These are phyloP conservation scores for Tetracladium setigerum DNA, from an alignment of 495 filamentous ascomycete species.

Conservation along the genomic window DNA sequence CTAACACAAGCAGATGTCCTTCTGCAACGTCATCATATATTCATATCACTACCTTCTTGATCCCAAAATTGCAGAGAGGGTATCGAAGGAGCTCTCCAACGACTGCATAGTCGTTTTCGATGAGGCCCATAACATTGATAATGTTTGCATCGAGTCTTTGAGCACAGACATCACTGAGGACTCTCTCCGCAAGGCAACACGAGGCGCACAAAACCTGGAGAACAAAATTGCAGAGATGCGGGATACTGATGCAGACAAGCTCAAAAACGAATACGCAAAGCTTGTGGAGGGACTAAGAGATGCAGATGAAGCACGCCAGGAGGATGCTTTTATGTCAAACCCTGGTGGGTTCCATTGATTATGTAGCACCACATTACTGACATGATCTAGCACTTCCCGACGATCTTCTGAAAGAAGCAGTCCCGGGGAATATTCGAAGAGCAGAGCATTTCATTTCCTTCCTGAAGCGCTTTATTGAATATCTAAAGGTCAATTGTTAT, in stretches of 20 bases:
- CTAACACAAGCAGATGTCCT: constrained; percentile 66
- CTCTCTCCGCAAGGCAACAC: constrained; percentile 77
- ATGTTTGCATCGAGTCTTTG: constrained; percentile 96
- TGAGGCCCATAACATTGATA: constrained; percentile 99
- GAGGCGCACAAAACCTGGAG: constrained; percentile 85
- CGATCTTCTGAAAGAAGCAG: constrained; percentile 82
- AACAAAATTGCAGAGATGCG: constrained; percentile 89
- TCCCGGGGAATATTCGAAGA: constrained; percentile 92
- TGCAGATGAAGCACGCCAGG: constrained; percentile 78
- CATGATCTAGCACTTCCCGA: constrained; percentile 53
- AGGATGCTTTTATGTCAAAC: constrained; percentile 96
- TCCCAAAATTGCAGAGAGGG: constrained; percentile 94
- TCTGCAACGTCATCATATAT: constrained; percentile 98
- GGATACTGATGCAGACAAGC: constrained; percentile 78
- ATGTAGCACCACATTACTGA: constrained; percentile 23
- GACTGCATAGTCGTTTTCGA: constrained; percentile 99
- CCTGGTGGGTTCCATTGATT: constrained; percentile 43
- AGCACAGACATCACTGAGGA: constrained; percentile 96
- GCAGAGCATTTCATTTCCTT: constrained; percentile 97
- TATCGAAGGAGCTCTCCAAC: constrained; percentile 93
- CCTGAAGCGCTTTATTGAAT: constrained; percentile 93
- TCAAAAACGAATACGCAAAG: constrained; percentile 93
- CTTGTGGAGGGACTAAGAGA: constrained; percentile 87
- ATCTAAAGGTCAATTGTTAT: constrained; percentile 61
- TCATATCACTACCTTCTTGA: constrained; percentile 98